Conservation (phyloP, 352 stramenopile species). For the Phytophthora syringae region DNA sequence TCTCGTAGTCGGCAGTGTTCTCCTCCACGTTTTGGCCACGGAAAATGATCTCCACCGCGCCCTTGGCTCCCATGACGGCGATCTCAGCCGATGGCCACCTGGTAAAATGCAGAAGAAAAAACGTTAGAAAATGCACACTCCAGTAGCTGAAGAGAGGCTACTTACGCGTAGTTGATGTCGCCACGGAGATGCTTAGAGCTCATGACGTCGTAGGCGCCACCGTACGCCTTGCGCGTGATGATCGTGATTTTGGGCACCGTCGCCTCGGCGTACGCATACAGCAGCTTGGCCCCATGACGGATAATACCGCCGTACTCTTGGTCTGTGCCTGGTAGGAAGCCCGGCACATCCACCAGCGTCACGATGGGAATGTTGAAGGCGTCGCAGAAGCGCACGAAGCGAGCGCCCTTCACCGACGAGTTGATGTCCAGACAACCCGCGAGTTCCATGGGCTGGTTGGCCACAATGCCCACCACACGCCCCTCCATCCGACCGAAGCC, state of each 20-base stretch:
- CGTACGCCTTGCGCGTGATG: constrained; percentile 99
- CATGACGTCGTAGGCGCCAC: constrained; percentile 99
- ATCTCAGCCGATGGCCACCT: constrained; percentile 84
- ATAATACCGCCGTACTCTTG: constrained; percentile 96
- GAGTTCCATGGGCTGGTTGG: constrained; percentile 97
- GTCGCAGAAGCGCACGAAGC: constrained; percentile 98
- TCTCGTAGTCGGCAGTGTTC: constrained; percentile 96
- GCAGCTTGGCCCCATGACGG: constrained; percentile 96
- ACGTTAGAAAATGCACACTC: constrained; percentile 21
- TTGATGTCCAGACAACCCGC: constrained; percentile 98
- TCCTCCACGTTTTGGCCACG: constrained; percentile 95
- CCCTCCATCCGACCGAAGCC: constrained; percentile 97
- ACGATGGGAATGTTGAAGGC: constrained; percentile 99
- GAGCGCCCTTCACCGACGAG: constrained; percentile 95
- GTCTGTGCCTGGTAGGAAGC: constrained; percentile 97
- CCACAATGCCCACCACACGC: constrained; percentile 96
- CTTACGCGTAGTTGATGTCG: constrained; percentile 97
- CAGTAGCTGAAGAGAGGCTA: constrained; percentile 11
- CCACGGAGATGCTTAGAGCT: constrained; percentile 97
- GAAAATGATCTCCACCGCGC: constrained; percentile 99
- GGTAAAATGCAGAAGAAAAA: neutral
- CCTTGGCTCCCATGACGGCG: constrained; percentile 94
- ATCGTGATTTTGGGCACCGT: constrained; percentile 99
- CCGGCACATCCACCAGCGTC: constrained; percentile 98
- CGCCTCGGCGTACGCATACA: constrained; percentile 98